A percentile compares a stretch with the other conserved stretches of the same genome.
phyloP scores from a whole-genome alignment of 2,329 filamentous ascomycete genomes.

The Fonsecaea monophora region DNA sequence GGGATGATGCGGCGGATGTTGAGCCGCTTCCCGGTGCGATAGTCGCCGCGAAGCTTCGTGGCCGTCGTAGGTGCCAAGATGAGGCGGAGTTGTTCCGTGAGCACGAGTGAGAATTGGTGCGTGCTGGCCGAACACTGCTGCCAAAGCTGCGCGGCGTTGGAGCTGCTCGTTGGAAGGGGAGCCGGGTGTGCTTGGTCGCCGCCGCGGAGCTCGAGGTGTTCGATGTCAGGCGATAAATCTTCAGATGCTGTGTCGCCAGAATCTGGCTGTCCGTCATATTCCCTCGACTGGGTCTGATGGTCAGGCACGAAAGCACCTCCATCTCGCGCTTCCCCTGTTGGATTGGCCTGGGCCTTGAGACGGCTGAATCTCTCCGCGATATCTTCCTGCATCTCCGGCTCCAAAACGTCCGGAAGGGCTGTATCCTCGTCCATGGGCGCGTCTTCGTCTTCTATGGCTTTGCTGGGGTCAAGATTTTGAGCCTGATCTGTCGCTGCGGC shows the following conservation, averaged over 20 bases:
- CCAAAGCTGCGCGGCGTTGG: slow-evolving; percentile 78
- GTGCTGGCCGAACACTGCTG: slow-evolving; percentile 82
- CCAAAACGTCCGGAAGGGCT: slow-evolving; percentile 61
- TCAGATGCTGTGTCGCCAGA: slow-evolving; percentile 56
- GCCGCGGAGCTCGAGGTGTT: slow-evolving; percentile 71
- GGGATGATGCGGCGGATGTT: slow-evolving; percentile 99
- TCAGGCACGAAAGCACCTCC: slow-evolving; percentile 63
- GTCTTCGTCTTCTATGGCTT: slow-evolving; percentile 77
- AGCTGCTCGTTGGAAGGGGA: slow-evolving; percentile 52
- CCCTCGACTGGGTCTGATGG: slow-evolving; percentile 41
- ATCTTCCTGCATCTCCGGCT: slow-evolving; percentile 36
- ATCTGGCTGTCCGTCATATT: slow-evolving; percentile 40
- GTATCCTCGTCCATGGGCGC: slow-evolving; percentile 61
- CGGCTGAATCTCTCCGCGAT: slow-evolving; percentile 47
- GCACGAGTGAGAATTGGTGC: slow-evolving; percentile 80
- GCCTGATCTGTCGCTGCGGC: slow-evolving; percentile 87
- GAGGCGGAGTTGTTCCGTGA: slow-evolving; percentile 93
- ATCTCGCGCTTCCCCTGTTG: slow-evolving; percentile 50
- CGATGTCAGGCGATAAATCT: slow-evolving; percentile 49
- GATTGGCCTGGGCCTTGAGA: slow-evolving; percentile 45
- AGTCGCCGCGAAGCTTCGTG: slow-evolving; percentile 94
- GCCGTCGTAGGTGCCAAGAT: slow-evolving; percentile 94
- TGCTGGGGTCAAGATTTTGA: slow-evolving; percentile 82
- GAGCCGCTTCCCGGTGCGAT: slow-evolving; percentile 95
- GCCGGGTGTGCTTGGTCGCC: slow-evolving; percentile 34